Conservation (phyloP, 2,329 filamentous ascomycete genomes). For the Fusarium sp. region DNA sequence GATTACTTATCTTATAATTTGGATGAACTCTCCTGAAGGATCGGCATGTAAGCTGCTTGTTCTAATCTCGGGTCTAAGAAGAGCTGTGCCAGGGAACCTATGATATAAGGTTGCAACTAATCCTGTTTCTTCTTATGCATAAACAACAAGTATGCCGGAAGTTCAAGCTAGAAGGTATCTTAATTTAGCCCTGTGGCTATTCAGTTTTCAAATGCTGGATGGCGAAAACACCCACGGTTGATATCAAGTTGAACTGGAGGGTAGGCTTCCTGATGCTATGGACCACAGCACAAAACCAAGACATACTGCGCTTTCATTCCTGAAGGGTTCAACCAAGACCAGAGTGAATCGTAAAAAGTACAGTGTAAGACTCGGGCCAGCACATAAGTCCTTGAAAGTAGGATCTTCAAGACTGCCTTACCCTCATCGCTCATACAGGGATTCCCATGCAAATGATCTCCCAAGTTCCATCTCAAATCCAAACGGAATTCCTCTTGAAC, state of each 20-base stretch:
- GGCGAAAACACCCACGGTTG: no score
- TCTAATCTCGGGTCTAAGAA: background rate
- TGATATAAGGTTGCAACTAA: background rate
- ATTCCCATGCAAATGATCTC: background rate
- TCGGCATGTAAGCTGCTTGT: background rate
- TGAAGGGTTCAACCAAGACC: rapidly evolving
- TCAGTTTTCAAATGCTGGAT: rapidly evolving
- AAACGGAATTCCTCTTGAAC: background rate
- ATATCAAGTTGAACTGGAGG: no score
- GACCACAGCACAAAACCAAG: background rate
- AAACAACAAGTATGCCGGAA: background rate
- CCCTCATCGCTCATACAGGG: background rate
- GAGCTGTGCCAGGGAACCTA: background rate
- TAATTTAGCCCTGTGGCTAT: rapidly evolving
- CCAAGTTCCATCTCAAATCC: background rate
- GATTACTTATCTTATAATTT: background rate
- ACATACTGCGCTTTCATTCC: background rate
- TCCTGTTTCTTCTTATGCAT: background rate
- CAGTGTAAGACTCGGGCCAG: background rate
- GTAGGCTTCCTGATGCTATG: no score
- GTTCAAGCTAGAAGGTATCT: background rate
- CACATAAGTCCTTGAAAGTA: no score
- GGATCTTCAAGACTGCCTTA: background rate
- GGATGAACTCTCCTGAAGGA: rapidly evolving
- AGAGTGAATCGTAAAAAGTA: background rate